Evolutionary conservation across 306 rosid genomes (phyloP).

Genomic region (Begonia fuchsioides): DNA sequence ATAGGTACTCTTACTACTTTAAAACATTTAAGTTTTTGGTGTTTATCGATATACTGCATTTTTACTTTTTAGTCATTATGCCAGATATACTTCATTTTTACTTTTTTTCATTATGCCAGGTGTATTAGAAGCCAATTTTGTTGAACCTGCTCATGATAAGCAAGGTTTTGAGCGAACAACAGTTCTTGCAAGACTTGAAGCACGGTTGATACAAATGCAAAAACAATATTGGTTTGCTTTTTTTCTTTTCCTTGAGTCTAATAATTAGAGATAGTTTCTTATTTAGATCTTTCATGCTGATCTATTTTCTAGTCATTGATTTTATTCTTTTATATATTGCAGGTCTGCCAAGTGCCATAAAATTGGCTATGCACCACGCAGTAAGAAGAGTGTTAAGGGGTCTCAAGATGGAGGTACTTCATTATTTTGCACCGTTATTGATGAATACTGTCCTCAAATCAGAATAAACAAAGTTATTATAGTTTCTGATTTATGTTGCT

Average conservation of each 20-base stretch:
- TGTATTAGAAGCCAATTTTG: slow-evolving; percentile 93
- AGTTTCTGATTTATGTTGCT: too few relatives aligned
- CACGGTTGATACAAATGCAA: slow-evolving; percentile 62
- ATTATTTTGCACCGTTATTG: slow-evolving; percentile 5
- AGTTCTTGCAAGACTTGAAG: slow-evolving; percentile 73
- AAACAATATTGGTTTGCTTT: slow-evolving; percentile 66
- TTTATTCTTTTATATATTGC: slow-evolving; percentile 5
- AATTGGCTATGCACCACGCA: slow-evolving; percentile 69
- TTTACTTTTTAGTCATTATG: too few relatives aligned
- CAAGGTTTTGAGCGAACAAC: slow-evolving; percentile 98
- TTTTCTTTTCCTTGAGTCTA: background rate
- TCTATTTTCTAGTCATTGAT: slow-evolving; percentile 6
- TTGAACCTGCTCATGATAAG: slow-evolving; percentile 98
- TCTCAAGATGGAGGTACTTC: slow-evolving; percentile 40
- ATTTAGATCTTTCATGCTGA: too few relatives aligned
- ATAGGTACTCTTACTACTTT: slow-evolving; percentile 44
- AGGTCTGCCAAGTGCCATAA: slow-evolving; percentile 52
- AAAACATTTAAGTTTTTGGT: slow-evolving; percentile 1
- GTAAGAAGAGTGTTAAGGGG: slow-evolving; percentile 12
- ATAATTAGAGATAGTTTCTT: too few relatives aligned
- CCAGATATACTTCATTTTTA: too few relatives aligned
- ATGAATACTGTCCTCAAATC: background rate
- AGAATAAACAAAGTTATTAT: too few relatives aligned
- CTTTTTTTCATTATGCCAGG: slow-evolving; percentile 53
- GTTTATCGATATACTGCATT: slow-evolving; percentile 1